A percentile compares a stretch with the other conserved stretches of the same genome.
Evolutionary conservation across 2,329 filamentous ascomycete species (phyloP).

Genomic region (Colletotrichum lini): DNA sequence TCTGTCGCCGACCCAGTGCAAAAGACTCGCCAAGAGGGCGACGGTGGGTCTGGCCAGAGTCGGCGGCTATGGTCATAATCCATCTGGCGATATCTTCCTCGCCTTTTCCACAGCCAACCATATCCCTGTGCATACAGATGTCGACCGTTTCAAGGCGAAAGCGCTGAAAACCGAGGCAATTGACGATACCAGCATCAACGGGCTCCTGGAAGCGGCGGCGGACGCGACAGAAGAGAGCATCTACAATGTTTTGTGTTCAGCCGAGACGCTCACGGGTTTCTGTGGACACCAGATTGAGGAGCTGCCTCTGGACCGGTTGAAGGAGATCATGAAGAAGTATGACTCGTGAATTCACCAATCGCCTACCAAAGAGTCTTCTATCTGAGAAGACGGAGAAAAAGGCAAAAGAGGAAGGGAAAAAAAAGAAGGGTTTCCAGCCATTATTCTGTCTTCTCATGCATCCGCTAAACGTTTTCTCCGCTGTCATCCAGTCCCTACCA

Average conservation of each 20-base stretch:
- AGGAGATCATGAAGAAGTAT: constrained; percentile 60
- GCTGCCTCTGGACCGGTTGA: constrained; percentile 62
- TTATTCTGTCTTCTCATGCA: too few species aligned
- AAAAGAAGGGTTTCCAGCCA: too few species aligned
- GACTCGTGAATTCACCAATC: not conserved
- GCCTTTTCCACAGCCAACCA: constrained; percentile 75
- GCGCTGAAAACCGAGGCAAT: constrained; percentile 60
- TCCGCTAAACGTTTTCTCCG: not conserved
- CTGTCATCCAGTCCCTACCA: not conserved
- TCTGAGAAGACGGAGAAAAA: too few species aligned
- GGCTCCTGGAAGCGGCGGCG: constrained; percentile 72
- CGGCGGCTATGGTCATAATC: constrained; percentile 73
- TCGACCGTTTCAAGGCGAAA: constrained; percentile 58
- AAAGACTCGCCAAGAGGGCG: constrained; percentile 71
- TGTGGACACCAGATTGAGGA: constrained; percentile 64
- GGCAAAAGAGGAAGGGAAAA: too few species aligned
- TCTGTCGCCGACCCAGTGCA: constrained; percentile 69
- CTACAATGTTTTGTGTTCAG: constrained; percentile 74
- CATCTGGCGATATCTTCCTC: constrained; percentile 77
- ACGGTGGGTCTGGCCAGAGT: constrained; percentile 73
- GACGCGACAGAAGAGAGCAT: constrained; percentile 77
- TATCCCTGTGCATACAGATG: constrained; percentile 60
- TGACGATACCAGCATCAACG: constrained; percentile 73
- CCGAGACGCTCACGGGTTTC: constrained; percentile 70
- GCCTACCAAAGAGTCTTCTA: not conserved